Evolutionary conservation across 73 alveolate species (phyloP), one percentile per base, ranked within the genome.

Genomic region (Vitrella brassicaformis): DNA sequence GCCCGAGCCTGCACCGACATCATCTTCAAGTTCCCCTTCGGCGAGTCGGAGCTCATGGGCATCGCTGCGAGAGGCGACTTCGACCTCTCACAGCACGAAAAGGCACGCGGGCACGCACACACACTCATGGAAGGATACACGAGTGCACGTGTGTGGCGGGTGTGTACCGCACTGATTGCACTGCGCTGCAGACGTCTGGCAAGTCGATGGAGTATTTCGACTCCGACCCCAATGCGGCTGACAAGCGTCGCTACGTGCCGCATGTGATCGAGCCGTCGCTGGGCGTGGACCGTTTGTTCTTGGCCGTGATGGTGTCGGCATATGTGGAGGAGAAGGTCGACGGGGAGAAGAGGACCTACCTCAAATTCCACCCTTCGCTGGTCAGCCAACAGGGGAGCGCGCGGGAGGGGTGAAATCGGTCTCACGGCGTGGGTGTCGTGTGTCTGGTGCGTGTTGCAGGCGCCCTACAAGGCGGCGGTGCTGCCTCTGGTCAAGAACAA

Each of bases 1-100:
- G 81, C 81, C 28, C 72, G 81, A 7, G 81, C 81, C 27, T 74
- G 81, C 74, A 74, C 81, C 22, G 81, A 74, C 81, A 66, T 74
- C 31, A 68, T 74, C 66, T 74, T 74, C 14, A 73, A 67, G 71
- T 73, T 56, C 30, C 80, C 80, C 0, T 73, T 73, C 45, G 80
- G 80, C n/a, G 47, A 67, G 39, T 68, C 45, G 27, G 80, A 73
- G 66, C 80, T 73, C n/a, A 30, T 73, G 31, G 80, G 80, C 30
- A 72, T 73, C 8, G 80, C 80, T 4, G 80, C 80, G 32, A 32
- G 80, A 9, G 80, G 80, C 22, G 80, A 73, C 65, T 73, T 56
- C 67, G 80, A 73, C 32, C 25, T 73, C 67, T 72, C 47, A 39
- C 80, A 73, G 70, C 80, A 73, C n/a, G 80, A 71, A 25, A 7